Base-by-base conservation (phyloP, 1,284 basidiomycete species). In the Malassezia psittaci region DNA sequence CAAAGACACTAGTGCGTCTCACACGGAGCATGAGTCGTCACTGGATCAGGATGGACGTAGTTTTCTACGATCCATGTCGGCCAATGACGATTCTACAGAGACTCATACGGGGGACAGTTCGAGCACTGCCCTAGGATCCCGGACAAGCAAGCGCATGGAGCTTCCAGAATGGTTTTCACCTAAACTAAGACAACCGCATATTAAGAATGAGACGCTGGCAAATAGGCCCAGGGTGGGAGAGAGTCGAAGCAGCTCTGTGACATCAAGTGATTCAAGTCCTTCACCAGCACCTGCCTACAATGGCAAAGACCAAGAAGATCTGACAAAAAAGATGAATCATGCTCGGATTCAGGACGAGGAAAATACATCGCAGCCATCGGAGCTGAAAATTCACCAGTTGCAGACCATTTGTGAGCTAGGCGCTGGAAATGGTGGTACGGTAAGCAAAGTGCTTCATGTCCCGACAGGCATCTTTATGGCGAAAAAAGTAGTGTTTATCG, bases 381-480 rank as follows among this genome's bases (percentile, higher is more conserved):
- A 77, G 47, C 54, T 78, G 36, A 63, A 75, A 43, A 74, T 69
- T 43, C 75, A 76, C 52, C 76, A 78, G 50, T 62, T 78, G 29
- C 64, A 84, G 75, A 84, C 89, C 59, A 75, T 96, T 33, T 80
- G 82, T 29, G 93, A 98, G 76, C 81, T 98, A 3, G 93, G 93
- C 0, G 85, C 90, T 61, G 93, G 93, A n/a, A 96, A 96, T 71
- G 90, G 93, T 0, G 93, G 94, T 39, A 96, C 90, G 49, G 94
- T 98, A 52, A 88, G 87, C 75, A 89, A 88, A 77, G 91, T 68
- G 52, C 48, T 67, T 35, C 72, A 74, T 54, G 61, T 67, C 35
- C 72, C 72, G 52, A 66, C 60, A 16, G 62, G 59, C 1, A 68
- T 68, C 5, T 48, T 68, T 11, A 74, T 74, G 72, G 72, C 72